Base-by-base conservation (phyloP, 106 monocot genomes). In the Amphibolis antarctica region DNA sequence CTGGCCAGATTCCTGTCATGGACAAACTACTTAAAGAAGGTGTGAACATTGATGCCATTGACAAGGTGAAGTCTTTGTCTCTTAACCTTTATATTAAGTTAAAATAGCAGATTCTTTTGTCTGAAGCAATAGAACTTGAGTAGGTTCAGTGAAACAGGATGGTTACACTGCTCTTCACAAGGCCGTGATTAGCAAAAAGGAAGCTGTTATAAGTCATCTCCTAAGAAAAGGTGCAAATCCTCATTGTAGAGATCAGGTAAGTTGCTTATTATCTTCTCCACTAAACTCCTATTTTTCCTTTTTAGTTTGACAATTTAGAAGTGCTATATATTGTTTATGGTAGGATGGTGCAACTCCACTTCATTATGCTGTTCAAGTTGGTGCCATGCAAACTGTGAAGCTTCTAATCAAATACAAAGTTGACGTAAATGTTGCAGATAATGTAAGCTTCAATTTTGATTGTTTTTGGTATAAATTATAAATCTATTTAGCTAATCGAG, bases 291-390 rank as follows among this genome's bases (percentile, higher is more conserved):
- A 10, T 25, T 65, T 23, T 56, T 26, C n/a, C n/a, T n/a, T n/a
- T n/a, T n/a, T n/a, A n/a, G 10, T 42, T 59, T 17, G 28, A 58
- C 18, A 69, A 46, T 18, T 30, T n/a, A 29, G 21, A 59, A 20
- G 60, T 46, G 4, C 28, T 4, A 42, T 43, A 7, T 28, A 12
- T 69, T 59, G 22, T 19, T 42, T 67, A 5, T 74, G 51, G 13
- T 64, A 96, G 89, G 76, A 87, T 85, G 90, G 96, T 72, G 90
- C 90, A 28, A 91, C 87, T 46, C 78, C 91, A 30, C 71, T 98
- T 28, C 96, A 98, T 83, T 69, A 82, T 77, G 96, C 86, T 12
- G 90, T 87, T 74, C 86, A 98, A 98, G 87, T 82, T 75, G 84
- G 90, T 64, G 96, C 96, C 12, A 76, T 87, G 74, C 90, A 91